These are phyloP conservation scores for Fremontodendron californicum DNA, from an alignment of 345 rosid genomes.

Conservation along the genomic window DNA sequence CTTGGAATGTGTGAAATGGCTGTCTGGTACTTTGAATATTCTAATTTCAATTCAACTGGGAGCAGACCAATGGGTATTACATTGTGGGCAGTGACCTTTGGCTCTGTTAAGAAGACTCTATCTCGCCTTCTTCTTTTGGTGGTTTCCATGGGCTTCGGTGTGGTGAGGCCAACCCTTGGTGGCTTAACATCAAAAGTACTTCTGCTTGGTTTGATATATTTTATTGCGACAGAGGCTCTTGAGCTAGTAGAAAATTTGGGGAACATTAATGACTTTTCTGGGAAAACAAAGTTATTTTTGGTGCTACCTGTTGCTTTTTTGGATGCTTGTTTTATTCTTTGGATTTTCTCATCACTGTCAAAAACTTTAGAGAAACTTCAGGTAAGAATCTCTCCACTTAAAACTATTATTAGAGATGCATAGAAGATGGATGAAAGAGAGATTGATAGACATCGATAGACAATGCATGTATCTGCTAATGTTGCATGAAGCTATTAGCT, in stretches of 20 bases:
- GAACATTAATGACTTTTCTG: slow-evolving; percentile 81
- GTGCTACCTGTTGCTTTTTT: slow-evolving; percentile 73
- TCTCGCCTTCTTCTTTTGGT: slow-evolving; percentile 86
- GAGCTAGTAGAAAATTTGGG: slow-evolving; percentile 84
- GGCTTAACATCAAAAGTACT: slow-evolving; percentile 71
- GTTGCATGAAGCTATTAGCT: not conserved
- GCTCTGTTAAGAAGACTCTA: slow-evolving; percentile 73
- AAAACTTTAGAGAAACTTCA: slow-evolving; percentile 92
- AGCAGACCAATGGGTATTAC: slow-evolving; percentile 82
- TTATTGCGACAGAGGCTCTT: slow-evolving; percentile 73
- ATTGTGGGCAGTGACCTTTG: slow-evolving; percentile 79
- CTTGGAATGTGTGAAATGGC: slow-evolving; percentile 98
- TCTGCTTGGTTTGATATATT: slow-evolving; percentile 67
- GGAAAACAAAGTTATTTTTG: slow-evolving; percentile 62
- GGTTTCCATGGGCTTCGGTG: slow-evolving; percentile 93
- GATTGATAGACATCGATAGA: not conserved
- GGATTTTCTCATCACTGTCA: slow-evolving; percentile 91
- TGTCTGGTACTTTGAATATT: slow-evolving; percentile 73
- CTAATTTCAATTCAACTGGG: slow-evolving; percentile 79
- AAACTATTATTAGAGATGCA: not conserved
- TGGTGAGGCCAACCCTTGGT: slow-evolving; percentile 89
- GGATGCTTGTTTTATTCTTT: slow-evolving; percentile 75
- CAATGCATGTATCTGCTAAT: not conserved
- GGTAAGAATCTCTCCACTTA: slow-evolving; percentile 34
- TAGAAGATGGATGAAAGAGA: not conserved